Percentiles rank a stretch among this genome's conserved stretches.
These are phyloP conservation scores for Neofusicoccum ribis DNA, from an alignment of 2,329 filamentous ascomycete genomes.

Conservation along the genomic window DNA sequence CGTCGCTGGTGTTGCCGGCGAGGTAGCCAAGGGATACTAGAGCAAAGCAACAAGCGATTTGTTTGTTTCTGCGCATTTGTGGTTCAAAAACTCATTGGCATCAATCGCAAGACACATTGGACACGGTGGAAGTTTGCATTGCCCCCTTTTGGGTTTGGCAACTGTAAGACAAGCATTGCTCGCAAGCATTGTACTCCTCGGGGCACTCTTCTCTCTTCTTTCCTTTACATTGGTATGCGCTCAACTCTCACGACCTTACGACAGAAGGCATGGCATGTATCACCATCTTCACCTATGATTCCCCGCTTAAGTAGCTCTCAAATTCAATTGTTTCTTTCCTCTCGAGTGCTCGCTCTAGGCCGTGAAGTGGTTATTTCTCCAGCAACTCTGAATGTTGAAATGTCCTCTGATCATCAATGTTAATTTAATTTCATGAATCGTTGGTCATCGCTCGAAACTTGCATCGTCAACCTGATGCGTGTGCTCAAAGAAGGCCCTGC, in stretches of 20 bases:
- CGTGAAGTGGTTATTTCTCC: too few relatives aligned
- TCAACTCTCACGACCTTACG: neutral
- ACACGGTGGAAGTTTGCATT: neutral
- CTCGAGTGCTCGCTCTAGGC: neutral
- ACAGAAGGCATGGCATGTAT: slow-evolving; percentile 9
- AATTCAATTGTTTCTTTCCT: neutral
- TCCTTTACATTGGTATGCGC: neutral
- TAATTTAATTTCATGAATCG: too few relatives aligned
- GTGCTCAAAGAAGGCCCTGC: too few relatives aligned
- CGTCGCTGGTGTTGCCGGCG: slow-evolving; percentile 17
- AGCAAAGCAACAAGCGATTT: too few relatives aligned
- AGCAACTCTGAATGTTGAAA: too few relatives aligned
- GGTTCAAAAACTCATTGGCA: too few relatives aligned
- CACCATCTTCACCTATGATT: neutral
- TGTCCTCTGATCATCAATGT: too few relatives aligned
- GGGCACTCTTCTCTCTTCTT: neutral
- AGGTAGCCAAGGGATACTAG: slow-evolving; percentile 17
- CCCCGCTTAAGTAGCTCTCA: slow-evolving; percentile 1
- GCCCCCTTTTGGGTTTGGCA: neutral
- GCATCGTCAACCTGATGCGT: too few relatives aligned
- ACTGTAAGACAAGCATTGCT: neutral
- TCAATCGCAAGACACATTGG: neutral
- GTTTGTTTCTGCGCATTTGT: too few relatives aligned
- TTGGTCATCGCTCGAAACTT: too few relatives aligned
- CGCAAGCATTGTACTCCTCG: neutral